These are phyloP conservation scores for Salix suchowensis DNA, from an alignment of 345 rosid genomes.

Conservation along the genomic window DNA sequence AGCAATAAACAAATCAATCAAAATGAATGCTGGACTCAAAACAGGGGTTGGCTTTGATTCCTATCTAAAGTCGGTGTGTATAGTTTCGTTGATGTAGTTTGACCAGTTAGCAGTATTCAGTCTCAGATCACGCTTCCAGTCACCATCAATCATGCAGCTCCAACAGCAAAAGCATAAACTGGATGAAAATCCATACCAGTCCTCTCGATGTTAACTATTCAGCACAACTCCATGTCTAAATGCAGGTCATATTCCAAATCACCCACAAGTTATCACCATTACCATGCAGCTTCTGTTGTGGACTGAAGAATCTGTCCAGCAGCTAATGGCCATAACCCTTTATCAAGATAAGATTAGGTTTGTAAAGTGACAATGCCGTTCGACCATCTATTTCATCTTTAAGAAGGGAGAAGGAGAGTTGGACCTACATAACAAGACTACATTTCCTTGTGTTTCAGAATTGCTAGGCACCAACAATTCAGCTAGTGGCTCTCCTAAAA, in stretches of 20 bases:
- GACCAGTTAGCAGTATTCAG: background rate
- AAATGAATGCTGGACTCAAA: background rate
- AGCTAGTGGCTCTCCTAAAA: background rate
- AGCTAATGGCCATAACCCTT: constrained; percentile 23
- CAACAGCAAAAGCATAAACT: background rate
- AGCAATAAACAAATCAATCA: too few species aligned
- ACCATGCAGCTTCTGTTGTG: background rate
- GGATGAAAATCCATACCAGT: background rate
- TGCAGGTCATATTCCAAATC: background rate
- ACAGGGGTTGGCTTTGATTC: background rate
- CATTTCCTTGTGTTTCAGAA: background rate
- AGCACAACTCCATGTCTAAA: background rate
- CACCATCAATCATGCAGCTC: constrained; percentile 2
- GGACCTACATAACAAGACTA: background rate
- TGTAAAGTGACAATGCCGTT: background rate
- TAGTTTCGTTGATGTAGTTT: background rate
- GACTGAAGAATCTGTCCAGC: background rate
- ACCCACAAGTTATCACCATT: constrained; percentile 35
- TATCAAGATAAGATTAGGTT: constrained; percentile 1
- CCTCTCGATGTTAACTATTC: background rate
- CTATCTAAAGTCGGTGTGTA: background rate
- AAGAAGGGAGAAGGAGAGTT: background rate
- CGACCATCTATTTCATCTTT: background rate
- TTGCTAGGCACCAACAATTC: background rate
- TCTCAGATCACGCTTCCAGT: background rate